Conservation (phyloP, 2,329 filamentous ascomycete species). For the Penicillium sp. region DNA sequence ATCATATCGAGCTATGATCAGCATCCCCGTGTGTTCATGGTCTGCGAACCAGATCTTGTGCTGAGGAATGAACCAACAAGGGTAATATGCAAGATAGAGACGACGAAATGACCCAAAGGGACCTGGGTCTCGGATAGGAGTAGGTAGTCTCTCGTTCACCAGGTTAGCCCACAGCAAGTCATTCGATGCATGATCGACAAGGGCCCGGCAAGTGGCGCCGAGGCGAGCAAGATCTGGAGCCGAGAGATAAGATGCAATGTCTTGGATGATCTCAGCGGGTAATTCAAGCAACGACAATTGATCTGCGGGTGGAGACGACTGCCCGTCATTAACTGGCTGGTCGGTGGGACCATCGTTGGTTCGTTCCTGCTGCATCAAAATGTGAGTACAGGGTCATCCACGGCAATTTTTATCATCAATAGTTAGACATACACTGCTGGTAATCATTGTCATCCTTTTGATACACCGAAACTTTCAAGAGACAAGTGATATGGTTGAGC, state of each 20-base stretch:
- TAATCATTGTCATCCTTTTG: background rate
- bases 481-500: conserved; percentile 3
- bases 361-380: background rate
- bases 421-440: background rate
- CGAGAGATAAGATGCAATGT: conserved; percentile 65
- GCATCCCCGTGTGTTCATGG: conserved; percentile 66
- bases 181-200: conserved; percentile 59
- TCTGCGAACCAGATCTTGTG: conserved; percentile 87
- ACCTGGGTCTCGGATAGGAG: conserved; percentile 52
- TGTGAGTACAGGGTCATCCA: background rate
- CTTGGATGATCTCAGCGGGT: conserved; percentile 71
- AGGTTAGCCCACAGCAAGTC: conserved; percentile 71
- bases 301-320: background rate
- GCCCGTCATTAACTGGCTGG: conserved; percentile 6
- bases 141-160: conserved; percentile 66
- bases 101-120: conserved; percentile 65
- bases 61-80: conserved; percentile 78
- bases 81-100: conserved; percentile 71
- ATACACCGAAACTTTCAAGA: background rate
- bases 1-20: conserved; percentile 77
- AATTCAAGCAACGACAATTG: conserved; percentile 43
- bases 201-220: conserved; percentile 57
- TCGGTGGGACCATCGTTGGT: background rate
- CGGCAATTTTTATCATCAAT: too few species aligned
- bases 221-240: conserved; percentile 62